These are phyloP conservation scores for Candida nanaspora DNA, from an alignment of 805 yeast species.

Conservation along the genomic window DNA sequence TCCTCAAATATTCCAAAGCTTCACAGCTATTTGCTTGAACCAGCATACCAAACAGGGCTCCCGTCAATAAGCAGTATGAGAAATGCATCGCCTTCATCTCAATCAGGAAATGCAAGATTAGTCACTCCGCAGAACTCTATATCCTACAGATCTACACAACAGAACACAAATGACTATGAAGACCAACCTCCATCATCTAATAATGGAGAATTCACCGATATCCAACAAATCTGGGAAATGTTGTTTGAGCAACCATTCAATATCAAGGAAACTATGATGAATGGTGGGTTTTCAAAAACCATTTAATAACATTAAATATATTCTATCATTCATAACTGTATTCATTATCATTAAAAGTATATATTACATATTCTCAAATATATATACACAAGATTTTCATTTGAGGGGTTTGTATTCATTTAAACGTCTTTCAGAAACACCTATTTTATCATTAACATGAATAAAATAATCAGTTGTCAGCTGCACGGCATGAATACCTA, in stretches of 20 bases:
- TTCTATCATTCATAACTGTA: not conserved
- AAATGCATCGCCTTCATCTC: not conserved
- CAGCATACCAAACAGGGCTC: not conserved
- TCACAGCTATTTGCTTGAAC: not conserved
- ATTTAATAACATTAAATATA: not conserved
- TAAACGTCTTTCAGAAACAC: slow-evolving; percentile 11
- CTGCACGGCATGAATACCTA: slow-evolving; percentile 22
- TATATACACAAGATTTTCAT: too few species aligned
- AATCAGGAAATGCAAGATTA: too few species aligned
- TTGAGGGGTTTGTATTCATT: slow-evolving; percentile 9
- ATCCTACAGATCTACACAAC: not conserved
- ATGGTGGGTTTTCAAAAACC: slow-evolving; percentile 5
- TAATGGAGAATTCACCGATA: slow-evolving; percentile 5
- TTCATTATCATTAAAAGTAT: too few species aligned
- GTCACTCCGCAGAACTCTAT: not conserved
- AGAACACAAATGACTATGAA: not conserved
- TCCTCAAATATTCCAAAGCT: not conserved
- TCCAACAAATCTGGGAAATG: slow-evolving; percentile 11
- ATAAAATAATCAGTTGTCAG: slow-evolving; percentile 13
- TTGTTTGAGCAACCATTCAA: slow-evolving; percentile 14
- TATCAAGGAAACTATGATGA: slow-evolving; percentile 11
- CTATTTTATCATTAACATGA: slow-evolving; percentile 15
- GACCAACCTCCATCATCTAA: not conserved
- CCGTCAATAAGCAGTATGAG: not conserved
- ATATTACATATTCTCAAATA: too few species aligned